Evolutionary conservation across 139 green algal genomes (phyloP).

Genomic region (Yamagishiella unicocca): DNA sequence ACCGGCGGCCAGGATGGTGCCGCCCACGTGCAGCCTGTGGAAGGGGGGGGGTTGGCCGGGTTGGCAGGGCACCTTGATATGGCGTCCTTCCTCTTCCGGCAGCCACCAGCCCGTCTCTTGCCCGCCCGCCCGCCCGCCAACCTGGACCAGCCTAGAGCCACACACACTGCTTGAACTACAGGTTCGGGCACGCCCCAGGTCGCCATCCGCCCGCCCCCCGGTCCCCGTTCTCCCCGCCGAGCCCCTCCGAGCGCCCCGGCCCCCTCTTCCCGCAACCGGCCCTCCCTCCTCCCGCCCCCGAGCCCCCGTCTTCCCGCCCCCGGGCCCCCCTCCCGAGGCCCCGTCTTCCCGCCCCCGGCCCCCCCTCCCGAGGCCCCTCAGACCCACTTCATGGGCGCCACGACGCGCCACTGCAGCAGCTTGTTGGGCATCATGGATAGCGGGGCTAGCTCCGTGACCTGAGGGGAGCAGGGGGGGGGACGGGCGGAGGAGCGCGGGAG

Average conservation of each 20-base stretch:
- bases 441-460: conserved; percentile 78
- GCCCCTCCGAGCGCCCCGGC: no score
- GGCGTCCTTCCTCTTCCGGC: no score
- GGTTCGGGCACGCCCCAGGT: no score
- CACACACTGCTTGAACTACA: no score
- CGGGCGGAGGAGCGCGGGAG: not conserved
- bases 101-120: no score
- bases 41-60: not conserved
- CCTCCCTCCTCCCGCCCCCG: no score
- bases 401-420: conserved; percentile 66
- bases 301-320: not conserved
- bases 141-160: no score
- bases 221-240: no score
- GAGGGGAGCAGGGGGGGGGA: not conserved
- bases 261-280: no score
- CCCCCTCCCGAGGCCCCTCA: not conserved
- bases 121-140: no score
- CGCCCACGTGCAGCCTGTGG: conserved; percentile 69
- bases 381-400: conserved; percentile 65
- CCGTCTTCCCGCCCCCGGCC: not conserved
- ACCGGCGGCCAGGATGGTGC: conserved; percentile 77
- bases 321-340: not conserved
- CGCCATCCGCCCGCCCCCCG: no score
- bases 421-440: conserved; percentile 73
- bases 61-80: no score